Evolutionary conservation across 306 rosid genomes (phyloP), one percentile per base, ranked within the genome.

Genomic region (Dryas octopetala): DNA sequence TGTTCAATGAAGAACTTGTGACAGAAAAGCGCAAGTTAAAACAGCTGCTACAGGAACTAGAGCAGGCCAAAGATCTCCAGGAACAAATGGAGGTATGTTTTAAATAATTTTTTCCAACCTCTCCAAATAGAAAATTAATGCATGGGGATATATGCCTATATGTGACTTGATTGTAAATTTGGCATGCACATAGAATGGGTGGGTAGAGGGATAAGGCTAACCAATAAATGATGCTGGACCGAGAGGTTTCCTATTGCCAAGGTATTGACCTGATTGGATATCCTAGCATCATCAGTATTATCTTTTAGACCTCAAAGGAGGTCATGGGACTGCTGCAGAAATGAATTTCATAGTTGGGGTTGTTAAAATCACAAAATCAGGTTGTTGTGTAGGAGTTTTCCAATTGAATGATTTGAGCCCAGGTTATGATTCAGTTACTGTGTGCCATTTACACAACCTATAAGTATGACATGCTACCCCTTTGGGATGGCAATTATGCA

Each of bases 61-160:
- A 85, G 84, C 89, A 84, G 83, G 93, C 91, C 13, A 85, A 83
- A 81, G 72, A 76, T 75, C 89, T 86, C 51, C 85, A 82, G 74
- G 91, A 85, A 70, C 89, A 87, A 78, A 74, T 62, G 32, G 96
- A 91, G 98, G 98, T 95, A 89, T 87, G 69, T 53, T 81, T 74
- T 76, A 73, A 68, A 62, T 68, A 54, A 73, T 71, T 79, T 54
- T 52, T 45, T 68, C 54, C 7, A 66, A 45, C 19, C n/a, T 43
- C 43, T 72, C 66, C 54, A 23, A 57, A 41, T 70, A 55, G 14
- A 15, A 14, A 43, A 55, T 71, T 14, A 14, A 17, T 43, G 54
- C 13, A 45, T 57, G 6, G 28, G 53, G 6, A 13, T 14, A 7
- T 68, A 15, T 58, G 23, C 62, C 64, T 9, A 59, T 28, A 32